A percentile compares a stretch with the other conserved stretches of the same genome.
Evolutionary conservation across 2,329 filamentous ascomycete species (phyloP).

Genomic region (Xylaria sp.): DNA sequence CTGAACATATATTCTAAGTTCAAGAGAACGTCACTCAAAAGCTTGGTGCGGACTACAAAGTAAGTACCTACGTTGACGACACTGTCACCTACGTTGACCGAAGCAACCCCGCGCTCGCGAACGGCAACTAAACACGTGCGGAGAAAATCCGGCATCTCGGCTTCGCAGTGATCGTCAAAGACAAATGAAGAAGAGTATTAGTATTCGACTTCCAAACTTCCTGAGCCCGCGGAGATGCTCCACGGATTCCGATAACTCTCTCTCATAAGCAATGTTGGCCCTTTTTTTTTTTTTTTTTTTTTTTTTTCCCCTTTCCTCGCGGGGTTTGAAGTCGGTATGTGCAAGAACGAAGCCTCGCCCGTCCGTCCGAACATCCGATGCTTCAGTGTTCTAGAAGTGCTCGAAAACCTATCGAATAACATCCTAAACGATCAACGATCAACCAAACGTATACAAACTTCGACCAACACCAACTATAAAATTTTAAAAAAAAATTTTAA

Average conservation of each 20-base stretch:
- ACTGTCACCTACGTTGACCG: neutral
- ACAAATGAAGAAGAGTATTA: neutral
- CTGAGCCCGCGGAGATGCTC: constrained; percentile 13
- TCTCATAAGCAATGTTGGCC: neutral
- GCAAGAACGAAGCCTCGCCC: neutral
- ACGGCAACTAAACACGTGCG: constrained; percentile 38
- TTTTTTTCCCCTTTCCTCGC: neutral
- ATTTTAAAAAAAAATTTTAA: too few relatives aligned
- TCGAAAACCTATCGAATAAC: too few relatives aligned
- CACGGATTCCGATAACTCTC: neutral
- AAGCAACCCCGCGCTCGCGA: constrained; percentile 38
- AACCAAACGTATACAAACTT: too few relatives aligned
- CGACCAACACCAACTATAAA: too few relatives aligned
- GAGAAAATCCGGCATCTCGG: constrained; percentile 51
- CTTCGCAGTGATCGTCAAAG: constrained; percentile 21
- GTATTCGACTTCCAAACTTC: neutral
- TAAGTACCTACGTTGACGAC: constrained; percentile 6
- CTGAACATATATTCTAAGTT: neutral
- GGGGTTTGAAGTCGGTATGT: neutral
- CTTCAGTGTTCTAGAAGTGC: neutral
- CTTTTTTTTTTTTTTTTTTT: neutral
- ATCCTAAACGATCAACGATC: too few relatives aligned
- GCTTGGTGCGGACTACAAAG: neutral
- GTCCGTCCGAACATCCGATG: neutral
- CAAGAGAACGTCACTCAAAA: neutral